Percentiles rank a stretch among this genome's conserved stretches.
Evolutionary conservation across 371 early-diverging fungal genomes (phyloP).

Genomic region (Mortierella sp.): DNA sequence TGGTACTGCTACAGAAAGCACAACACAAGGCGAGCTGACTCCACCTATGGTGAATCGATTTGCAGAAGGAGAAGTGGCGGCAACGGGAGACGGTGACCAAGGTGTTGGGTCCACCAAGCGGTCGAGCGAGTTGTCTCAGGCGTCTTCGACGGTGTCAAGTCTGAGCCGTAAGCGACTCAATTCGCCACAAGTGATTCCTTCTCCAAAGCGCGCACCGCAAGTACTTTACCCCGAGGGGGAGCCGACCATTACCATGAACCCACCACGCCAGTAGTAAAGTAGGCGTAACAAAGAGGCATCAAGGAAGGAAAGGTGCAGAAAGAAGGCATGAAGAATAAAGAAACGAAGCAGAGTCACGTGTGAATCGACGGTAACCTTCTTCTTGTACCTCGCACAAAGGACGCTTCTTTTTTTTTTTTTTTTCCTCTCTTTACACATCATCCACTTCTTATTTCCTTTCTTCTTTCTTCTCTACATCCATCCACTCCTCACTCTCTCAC

Average conservation of each 20-base stretch:
- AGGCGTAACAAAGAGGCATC: neutral
- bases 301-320: neutral
- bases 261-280: neutral
- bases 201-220: conserved; percentile 16
- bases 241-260: neutral
- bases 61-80: neutral
- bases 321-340: neutral
- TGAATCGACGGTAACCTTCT: neutral
- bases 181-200: conserved; percentile 18
- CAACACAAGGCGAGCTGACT: neutral
- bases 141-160: conserved; percentile 3
- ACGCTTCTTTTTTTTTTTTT: neutral
- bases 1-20: neutral
- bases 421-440: conserved; percentile 3
- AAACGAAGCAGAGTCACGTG: neutral
- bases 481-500: neutral
- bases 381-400: neutral
- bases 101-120: neutral
- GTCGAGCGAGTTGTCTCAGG: neutral
- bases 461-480: neutral
- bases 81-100: neutral
- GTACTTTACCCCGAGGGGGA: conserved; percentile 11
- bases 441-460: neutral
- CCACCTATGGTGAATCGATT: neutral
- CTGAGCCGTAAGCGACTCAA: neutral